A percentile compares a stretch with the other conserved stretches of the same genome.
Evolutionary conservation across 805 yeast genomes (phyloP).

Genomic region (Lipomyces sp.): DNA sequence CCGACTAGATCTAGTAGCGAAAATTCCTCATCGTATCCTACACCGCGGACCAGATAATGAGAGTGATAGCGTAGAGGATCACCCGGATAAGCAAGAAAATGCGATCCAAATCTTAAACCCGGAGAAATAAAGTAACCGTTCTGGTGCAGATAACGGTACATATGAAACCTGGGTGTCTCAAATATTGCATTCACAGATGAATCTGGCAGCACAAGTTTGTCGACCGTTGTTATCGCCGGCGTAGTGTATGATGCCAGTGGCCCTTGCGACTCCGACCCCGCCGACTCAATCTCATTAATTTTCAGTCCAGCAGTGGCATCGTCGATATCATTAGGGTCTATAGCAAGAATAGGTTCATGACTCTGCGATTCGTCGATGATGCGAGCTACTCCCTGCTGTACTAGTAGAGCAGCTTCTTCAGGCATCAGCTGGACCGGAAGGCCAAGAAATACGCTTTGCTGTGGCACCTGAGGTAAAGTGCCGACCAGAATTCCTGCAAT

Average conservation of each 20-base stretch:
- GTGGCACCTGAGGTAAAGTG: constrained; percentile 87
- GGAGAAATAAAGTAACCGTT: constrained; percentile 68
- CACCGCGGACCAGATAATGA: constrained; percentile 69
- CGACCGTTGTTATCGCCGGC: constrained; percentile 12
- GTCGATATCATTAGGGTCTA: constrained; percentile 8
- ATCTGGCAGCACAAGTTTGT: constrained; percentile 1
- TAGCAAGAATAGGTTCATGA: constrained; percentile 31
- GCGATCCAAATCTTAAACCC: constrained; percentile 90
- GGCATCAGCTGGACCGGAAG: constrained; percentile 74
- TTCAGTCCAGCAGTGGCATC: constrained; percentile 5
- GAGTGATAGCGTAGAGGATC: constrained; percentile 92
- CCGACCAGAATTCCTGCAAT: constrained; percentile 81
- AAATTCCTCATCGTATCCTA: constrained; percentile 57
- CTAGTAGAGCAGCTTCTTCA: constrained; percentile 75
- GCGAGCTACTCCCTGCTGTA: constrained; percentile 44
- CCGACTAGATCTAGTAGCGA: constrained; percentile 65
- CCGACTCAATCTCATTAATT: constrained; percentile 9
- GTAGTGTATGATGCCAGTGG: constrained; percentile 6
- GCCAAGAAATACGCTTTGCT: constrained; percentile 86
- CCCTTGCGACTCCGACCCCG: background rate
- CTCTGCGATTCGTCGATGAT: constrained; percentile 52
- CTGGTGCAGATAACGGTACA: constrained; percentile 52
- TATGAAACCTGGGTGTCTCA: constrained; percentile 41
- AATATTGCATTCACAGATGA: constrained; percentile 11
- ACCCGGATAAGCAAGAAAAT: constrained; percentile 89